These are phyloP conservation scores for Trichoderma afroharzianum DNA, from an alignment of 2,329 filamentous ascomycete species.

Conservation along the genomic window DNA sequence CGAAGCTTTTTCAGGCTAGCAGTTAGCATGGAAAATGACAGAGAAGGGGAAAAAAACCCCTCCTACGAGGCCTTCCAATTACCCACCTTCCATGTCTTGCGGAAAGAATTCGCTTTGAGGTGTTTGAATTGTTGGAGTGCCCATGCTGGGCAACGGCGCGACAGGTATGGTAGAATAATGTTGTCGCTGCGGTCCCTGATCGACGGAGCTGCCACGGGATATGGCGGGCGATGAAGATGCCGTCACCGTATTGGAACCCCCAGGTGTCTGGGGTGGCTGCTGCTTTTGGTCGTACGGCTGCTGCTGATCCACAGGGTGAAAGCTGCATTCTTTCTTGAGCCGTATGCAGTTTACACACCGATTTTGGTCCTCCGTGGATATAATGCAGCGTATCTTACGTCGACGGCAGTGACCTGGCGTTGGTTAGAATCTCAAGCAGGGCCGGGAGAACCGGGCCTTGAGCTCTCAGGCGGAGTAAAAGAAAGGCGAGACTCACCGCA, in stretches of 20 bases:
- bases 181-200: slow-evolving; percentile 36
- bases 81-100: slow-evolving; percentile 44
- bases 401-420: slow-evolving; percentile 77
- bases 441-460: background rate
- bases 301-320: slow-evolving; percentile 81
- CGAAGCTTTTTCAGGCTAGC: slow-evolving; percentile 27
- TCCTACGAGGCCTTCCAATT: background rate
- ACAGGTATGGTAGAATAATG: slow-evolving; percentile 43
- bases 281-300: slow-evolving; percentile 49
- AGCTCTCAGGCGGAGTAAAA: background rate
- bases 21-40: background rate
- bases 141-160: slow-evolving; percentile 44
- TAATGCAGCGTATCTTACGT: slow-evolving; percentile 88
- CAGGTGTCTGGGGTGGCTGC: slow-evolving; percentile 36
- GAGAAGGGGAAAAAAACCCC: background rate
- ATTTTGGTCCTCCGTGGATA: slow-evolving; percentile 69
- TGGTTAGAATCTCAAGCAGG: background rate
- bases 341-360: slow-evolving; percentile 91
- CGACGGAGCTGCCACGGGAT: slow-evolving; percentile 40
- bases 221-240: slow-evolving; percentile 48
- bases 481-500: slow-evolving; percentile 69
- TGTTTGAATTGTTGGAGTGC: slow-evolving; percentile 35
- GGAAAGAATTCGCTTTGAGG: slow-evolving; percentile 36
- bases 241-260: slow-evolving; percentile 40
- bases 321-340: slow-evolving; percentile 91